Evolutionary conservation across 2,329 filamentous ascomycete genomes (phyloP), one percentile per base, ranked within the genome.

Genomic region (Aspergillus nomiae): DNA sequence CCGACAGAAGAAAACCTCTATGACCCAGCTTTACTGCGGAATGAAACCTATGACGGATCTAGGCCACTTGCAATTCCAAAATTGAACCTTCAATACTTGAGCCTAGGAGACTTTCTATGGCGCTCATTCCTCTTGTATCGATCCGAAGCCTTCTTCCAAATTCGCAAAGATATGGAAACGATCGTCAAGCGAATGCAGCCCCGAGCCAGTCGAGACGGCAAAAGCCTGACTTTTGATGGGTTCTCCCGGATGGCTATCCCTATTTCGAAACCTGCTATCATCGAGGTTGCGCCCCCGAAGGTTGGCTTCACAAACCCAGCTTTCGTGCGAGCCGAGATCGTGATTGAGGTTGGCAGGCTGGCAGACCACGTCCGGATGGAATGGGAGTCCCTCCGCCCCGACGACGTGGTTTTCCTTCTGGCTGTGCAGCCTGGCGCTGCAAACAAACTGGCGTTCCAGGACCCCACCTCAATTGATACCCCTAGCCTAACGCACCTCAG

Each of bases 21-120:
- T 72, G 92, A 97, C 63, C 84, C 84, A 57, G 87, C 88, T 30
- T 86, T 97, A 59, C 79, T 94, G 61, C 87, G 92, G 62, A 94
- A 94, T 61, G 94, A 97, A 71, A 85, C 84, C 9, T 98, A 97
- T 71, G 90, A 97, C 75, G 94, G 94, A 30, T 93, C 92, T 28
- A 87, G 87, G 55, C 94, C 95, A 6, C 83, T 99, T 62, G 92
- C 95, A 3, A 88, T 99, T 50, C 95, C 95, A 3, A 99, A 99
- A 76, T 80, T 98, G 53, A 99, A 97, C 70, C 82, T 99, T 32
- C 95, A 99, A 74, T 99, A 99, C 77, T 84, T 99, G 16, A 96
- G 94, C 3, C 88, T 97, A 57, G 93, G 93, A 3, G 95, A 99
- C 77, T 99, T 99, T 71, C 81, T 99, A n/a, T 99, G 94, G 93